Conservation (phyloP, 1,139 yeast genomes). For the Yueomyces sp. region DNA sequence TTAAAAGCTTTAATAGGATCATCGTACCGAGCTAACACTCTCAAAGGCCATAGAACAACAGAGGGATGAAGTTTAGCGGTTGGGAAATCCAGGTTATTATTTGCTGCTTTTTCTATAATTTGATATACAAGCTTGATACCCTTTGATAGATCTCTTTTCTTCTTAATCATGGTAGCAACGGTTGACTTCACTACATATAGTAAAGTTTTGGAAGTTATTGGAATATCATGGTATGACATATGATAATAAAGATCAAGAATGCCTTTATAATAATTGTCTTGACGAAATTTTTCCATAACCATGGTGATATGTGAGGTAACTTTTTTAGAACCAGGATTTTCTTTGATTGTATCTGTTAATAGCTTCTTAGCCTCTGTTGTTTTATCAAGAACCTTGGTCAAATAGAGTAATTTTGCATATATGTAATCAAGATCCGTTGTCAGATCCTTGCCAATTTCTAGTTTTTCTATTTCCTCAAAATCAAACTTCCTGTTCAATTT, state of each 20-base stretch:
- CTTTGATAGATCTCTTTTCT: constrained; percentile 15
- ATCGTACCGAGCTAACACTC: constrained; percentile 18
- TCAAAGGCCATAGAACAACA: constrained; percentile 25
- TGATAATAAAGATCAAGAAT: constrained; percentile 27
- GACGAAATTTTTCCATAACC: constrained; percentile 21
- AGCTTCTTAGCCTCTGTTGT: too few relatives aligned
- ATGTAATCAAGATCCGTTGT: too few relatives aligned
- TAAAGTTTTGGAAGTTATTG: constrained; percentile 29
- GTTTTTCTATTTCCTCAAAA: too few relatives aligned
- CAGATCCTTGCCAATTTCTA: too few relatives aligned
- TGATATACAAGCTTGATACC: constrained; percentile 22
- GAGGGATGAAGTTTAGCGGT: constrained; percentile 21
- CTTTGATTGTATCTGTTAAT: background rate
- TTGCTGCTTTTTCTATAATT: constrained; percentile 18
- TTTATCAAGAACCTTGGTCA: too few relatives aligned
- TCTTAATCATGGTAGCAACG: constrained; percentile 27
- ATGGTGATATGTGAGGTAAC: constrained; percentile 20
- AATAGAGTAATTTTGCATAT: too few relatives aligned
- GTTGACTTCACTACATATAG: constrained; percentile 32
- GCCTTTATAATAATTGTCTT: constrained; percentile 11
- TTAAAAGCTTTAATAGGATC: constrained; percentile 23
- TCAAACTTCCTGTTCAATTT: too few relatives aligned
- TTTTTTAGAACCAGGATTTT: constrained; percentile 13
- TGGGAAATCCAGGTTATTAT: constrained; percentile 12
- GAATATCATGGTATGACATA: constrained; percentile 28